A percentile compares a stretch with the other conserved stretches of the same genome.
Evolutionary conservation across 495 filamentous ascomycete species (phyloP).

Genomic region (Xylaria flabelliformis): DNA sequence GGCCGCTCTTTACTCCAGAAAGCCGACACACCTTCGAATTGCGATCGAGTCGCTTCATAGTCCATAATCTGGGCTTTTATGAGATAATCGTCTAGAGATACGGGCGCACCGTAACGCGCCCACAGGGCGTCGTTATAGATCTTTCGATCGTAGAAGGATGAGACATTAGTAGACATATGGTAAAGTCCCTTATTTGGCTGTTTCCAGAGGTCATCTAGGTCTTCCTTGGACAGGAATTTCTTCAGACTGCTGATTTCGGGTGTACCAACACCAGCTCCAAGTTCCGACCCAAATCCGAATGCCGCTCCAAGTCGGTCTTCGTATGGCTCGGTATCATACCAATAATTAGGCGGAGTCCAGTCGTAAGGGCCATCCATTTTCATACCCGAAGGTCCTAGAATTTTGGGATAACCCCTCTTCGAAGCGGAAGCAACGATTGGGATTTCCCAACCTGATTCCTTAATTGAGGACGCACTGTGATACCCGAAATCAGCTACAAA

Average conservation of each 20-base stretch:
- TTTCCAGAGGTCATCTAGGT: constrained; percentile 63
- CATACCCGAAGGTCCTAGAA: constrained; percentile 63
- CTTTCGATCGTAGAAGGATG: constrained; percentile 59
- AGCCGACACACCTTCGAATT: constrained; percentile 64
- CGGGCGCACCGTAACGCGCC: constrained; percentile 60
- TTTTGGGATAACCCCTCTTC: constrained; percentile 58
- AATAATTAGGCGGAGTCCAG: constrained; percentile 71
- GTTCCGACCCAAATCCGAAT: constrained; percentile 68
- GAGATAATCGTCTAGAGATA: constrained; percentile 61
- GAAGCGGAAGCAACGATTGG: constrained; percentile 66
- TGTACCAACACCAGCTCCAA: constrained; percentile 66
- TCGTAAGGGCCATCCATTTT: constrained; percentile 75
- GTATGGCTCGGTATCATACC: constrained; percentile 55
- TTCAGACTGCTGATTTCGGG: constrained; percentile 61
- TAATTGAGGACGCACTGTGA: constrained; percentile 48
- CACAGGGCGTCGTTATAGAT: constrained; percentile 64
- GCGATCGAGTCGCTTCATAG: constrained; percentile 66
- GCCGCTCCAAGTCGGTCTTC: constrained; percentile 57
- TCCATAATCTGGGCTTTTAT: constrained; percentile 64
- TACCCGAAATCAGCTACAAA: not conserved
- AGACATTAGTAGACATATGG: constrained; percentile 64
- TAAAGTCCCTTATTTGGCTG: constrained; percentile 58
- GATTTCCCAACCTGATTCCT: constrained; percentile 59
- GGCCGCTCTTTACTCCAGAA: constrained; percentile 58
- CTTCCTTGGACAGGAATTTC: constrained; percentile 58